Base-by-base conservation (phyloP, 306 rosid genomes). In the Macrotyloma uniflorum region DNA sequence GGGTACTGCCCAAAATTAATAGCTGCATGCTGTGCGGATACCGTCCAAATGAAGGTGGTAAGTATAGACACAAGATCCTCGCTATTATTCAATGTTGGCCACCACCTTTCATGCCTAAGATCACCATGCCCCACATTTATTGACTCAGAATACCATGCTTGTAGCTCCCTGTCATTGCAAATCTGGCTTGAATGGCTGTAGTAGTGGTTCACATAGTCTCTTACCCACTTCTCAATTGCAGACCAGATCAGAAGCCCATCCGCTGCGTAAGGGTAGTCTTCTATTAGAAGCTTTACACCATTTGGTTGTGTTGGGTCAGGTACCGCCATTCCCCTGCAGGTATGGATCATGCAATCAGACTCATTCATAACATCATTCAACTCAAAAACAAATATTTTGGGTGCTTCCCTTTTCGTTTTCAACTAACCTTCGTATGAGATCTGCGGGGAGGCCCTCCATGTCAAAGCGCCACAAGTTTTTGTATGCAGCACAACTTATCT, bases 1-100 rank as follows among this genome's bases (percentile, higher is more conserved):
- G 98, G 94, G 87, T 93, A 93, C 80, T 93, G 98, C 18, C 93
- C 98, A 49, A 91, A 93, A 58, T 93, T 93, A 8, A 93, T 92
- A 11, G 98, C 98, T 0, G 98, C 98, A 70, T 93, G 98, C 61
- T 93, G 98, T 11, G 98, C 98, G 0, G 98, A 93, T 0, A 91
- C 88, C 47, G 89, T 83, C 98, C 98, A 93, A 33, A 93, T 89
- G 47, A 93, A 70, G 22, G 97, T 93, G 54, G 93, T 91, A 75
- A 93, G 90, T 58, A 93, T 73, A 1, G 85, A 81, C 59, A 86
- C 85, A 4, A 93, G 90, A 83, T 89, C 90, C 28, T 88, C 91
- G 14, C 79, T 47, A 4, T 69, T 83, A 54, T 74, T 83, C 82
- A 93, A 47, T 35, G 76, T 74, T 4, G 98, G 94, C 98, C 98